These are phyloP conservation scores for Beauveria sp. DNA, from an alignment of 2,329 filamentous ascomycete genomes.

Conservation along the genomic window DNA sequence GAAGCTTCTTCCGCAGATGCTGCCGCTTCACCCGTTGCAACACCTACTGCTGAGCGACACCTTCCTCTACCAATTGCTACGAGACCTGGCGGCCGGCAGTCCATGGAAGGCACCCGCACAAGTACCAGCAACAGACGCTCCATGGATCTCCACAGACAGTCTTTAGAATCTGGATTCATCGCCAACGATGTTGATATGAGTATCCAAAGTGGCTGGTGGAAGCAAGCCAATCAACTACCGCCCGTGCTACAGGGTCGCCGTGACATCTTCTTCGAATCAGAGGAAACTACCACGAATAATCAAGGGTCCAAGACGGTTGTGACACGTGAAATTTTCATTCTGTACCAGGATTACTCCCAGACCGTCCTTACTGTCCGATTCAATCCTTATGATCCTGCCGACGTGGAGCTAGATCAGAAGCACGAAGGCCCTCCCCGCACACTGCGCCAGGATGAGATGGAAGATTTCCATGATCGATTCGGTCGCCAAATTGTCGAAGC, in stretches of 20 bases:
- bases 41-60: constrained; percentile 38
- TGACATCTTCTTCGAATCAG: constrained; percentile 75
- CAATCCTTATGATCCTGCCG: constrained; percentile 64
- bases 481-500: constrained; percentile 70
- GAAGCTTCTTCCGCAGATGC: constrained; percentile 41
- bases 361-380: constrained; percentile 78
- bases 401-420: constrained; percentile 72
- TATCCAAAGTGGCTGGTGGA: constrained; percentile 76
- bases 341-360: constrained; percentile 95
- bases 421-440: constrained; percentile 77
- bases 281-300: constrained; percentile 65
- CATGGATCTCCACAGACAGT: constrained; percentile 67
- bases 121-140: constrained; percentile 48
- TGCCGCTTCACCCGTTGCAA: constrained; percentile 34
- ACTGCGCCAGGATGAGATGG: constrained; percentile 87
- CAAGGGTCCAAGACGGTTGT: constrained; percentile 63
- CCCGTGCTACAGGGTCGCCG: constrained; percentile 74
- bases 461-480: constrained; percentile 73
- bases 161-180: constrained; percentile 74
- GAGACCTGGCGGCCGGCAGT: constrained; percentile 22
- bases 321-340: constrained; percentile 74
- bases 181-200: constrained; percentile 81
- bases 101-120: constrained; percentile 30
- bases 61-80: constrained; percentile 28
- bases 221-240: constrained; percentile 68